These are phyloP conservation scores for Neocallimastix lanati DNA, from an alignment of 192 early-diverging fungal species.

Conservation along the genomic window DNA sequence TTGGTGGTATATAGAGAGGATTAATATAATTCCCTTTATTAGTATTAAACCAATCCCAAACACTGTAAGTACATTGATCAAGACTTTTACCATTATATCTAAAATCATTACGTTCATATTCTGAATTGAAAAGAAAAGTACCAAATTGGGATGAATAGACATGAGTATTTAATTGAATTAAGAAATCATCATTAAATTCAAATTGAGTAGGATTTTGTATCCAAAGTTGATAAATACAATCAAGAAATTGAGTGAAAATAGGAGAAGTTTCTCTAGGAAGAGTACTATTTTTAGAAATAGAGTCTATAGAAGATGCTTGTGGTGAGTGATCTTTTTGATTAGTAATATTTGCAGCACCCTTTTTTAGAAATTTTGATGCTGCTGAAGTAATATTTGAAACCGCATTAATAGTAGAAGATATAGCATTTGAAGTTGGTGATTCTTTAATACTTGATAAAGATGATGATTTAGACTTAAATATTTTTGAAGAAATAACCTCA, in stretches of 20 bases:
- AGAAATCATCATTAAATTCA: constrained; percentile 72
- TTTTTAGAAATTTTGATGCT: not conserved
- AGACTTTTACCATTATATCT: not conserved
- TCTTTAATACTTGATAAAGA: constrained; percentile 33
- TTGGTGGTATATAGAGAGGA: not conserved
- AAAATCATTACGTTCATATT: constrained; percentile 44
- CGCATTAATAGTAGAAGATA: not conserved
- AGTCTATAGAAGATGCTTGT: not conserved
- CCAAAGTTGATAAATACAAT: constrained; percentile 87
- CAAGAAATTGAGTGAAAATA: constrained; percentile 93
- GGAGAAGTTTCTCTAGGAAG: constrained; percentile 62
- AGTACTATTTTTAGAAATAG: constrained; percentile 12
- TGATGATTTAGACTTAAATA: constrained; percentile 32
- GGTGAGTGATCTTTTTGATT: not conserved
- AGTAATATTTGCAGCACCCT: not conserved
- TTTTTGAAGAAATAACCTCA: constrained; percentile 17
- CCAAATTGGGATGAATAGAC: constrained; percentile 86
- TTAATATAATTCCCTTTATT: not conserved
- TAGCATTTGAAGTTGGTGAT: constrained; percentile 20
- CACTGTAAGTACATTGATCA: not conserved
- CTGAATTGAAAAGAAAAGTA: constrained; percentile 80
- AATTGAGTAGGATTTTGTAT: constrained; percentile 74
- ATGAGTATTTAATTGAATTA: constrained; percentile 67
- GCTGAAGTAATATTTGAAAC: not conserved
- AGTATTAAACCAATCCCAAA: not conserved